A percentile compares a stretch with the other conserved stretches of the same genome.
Conservation (phyloP, 1,139 yeast genomes). For the Taphrina confusa region DNA sequence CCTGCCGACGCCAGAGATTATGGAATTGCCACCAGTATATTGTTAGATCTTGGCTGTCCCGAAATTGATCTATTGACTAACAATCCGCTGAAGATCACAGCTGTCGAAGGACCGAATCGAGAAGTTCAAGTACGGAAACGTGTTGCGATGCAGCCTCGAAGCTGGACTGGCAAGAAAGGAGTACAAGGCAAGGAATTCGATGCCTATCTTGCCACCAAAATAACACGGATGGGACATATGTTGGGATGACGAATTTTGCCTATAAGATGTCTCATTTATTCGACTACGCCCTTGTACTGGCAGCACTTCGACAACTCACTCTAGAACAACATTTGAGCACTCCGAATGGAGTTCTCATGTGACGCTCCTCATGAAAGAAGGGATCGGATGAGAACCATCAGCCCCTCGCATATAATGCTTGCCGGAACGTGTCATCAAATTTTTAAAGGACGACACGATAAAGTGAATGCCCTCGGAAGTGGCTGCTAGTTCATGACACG, state of each 20-base stretch:
- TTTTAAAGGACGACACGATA: too few species aligned
- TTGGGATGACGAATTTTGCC: conserved; percentile 48
- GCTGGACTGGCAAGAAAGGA: conserved; percentile 66
- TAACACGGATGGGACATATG: conserved; percentile 93
- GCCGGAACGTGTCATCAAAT: too few species aligned
- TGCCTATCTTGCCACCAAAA: conserved; percentile 84
- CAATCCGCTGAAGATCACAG: conserved; percentile 93
- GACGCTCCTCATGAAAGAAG: too few species aligned
- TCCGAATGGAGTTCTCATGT: too few species aligned
- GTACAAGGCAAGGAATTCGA: conserved; percentile 83
- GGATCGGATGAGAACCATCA: too few species aligned
- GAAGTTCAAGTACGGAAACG: conserved; percentile 74
- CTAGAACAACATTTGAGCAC: too few species aligned
- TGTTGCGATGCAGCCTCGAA: conserved; percentile 94
- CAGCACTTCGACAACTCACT: too few species aligned
- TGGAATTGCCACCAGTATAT: conserved; percentile 88
- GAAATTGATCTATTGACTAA: conserved; percentile 82
- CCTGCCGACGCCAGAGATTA: conserved; percentile 97
- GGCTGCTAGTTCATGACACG: too few species aligned
- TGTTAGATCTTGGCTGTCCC: conserved; percentile 74
- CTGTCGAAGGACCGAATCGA: conserved; percentile 82
- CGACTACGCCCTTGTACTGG: too few species aligned
- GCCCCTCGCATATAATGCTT: too few species aligned
- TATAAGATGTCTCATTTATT: too few species aligned
- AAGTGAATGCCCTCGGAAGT: too few species aligned